Percentiles rank a stretch among this genome's conserved stretches.
phyloP scores from a whole-genome alignment of 495 filamentous ascomycete genomes.

The Aspergillus haitiensis region DNA sequence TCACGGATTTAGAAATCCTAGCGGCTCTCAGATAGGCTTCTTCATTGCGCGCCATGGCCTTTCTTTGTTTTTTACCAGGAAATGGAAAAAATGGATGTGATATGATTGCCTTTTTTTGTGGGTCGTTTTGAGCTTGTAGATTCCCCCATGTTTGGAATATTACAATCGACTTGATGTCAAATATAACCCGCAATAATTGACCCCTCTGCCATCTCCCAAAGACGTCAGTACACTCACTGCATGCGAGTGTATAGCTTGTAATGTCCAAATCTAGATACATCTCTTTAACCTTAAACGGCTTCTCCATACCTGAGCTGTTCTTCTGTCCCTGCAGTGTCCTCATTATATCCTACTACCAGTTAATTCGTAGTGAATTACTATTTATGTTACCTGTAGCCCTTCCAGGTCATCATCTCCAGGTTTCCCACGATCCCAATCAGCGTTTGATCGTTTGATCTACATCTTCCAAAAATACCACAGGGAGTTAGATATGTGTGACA shows the following conservation, averaged over 20 bases:
- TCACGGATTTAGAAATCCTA: conserved; percentile 20
- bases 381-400: too few relatives aligned
- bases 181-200: not conserved
- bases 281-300: too few relatives aligned
- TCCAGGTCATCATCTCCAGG: too few relatives aligned
- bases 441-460: too few relatives aligned
- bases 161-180: not conserved
- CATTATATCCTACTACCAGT: too few relatives aligned
- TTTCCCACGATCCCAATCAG: too few relatives aligned
- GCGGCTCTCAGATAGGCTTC: conserved; percentile 28
- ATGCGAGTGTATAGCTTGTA: too few relatives aligned
- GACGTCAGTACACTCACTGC: not conserved
- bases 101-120: conserved; percentile 20
- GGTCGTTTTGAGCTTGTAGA: conserved; percentile 22
- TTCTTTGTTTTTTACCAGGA: conserved; percentile 20
- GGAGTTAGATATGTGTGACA: not conserved
- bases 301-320: too few relatives aligned
- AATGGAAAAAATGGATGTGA: conserved; percentile 30
- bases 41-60: conserved; percentile 28
- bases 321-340: too few relatives aligned
- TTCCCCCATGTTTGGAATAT: not conserved
- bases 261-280: too few relatives aligned
- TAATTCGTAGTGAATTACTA: too few relatives aligned
- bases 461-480: too few relatives aligned
- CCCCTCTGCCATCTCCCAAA: not conserved